Evolutionary conservation across 1,139 yeast species (phyloP), one percentile per base, ranked within the genome.

Genomic region (Candida tropicalis): DNA sequence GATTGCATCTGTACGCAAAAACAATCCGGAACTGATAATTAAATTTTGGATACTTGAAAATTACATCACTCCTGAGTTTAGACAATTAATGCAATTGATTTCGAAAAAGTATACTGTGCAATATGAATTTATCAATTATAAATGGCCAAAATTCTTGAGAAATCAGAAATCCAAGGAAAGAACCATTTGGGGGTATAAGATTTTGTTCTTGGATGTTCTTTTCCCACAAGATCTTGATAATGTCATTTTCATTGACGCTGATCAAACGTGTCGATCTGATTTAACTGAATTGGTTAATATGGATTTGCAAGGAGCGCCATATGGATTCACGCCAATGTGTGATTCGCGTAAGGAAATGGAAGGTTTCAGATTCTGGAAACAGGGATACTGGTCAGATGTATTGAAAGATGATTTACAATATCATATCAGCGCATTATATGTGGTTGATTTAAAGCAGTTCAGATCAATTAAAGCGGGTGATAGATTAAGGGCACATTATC

Each of bases 141-240:
- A 86, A 52, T 93, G 99, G 99, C 99, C 99, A 9, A 65, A 71
- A 18, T 93, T 97, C 95, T 69, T 93, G 23, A 75, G 95, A 37
- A 74, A 73, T 2, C 98, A 93, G 62, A 62, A 82, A 25, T 90
- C 84, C 53, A 81, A 81, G 58, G 90, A 85, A 56, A 74, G 97
- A 49, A 80, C 83, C 3, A 81, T 89, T 41, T 88, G 96, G 91
- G 96, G 93, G 2, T 87, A 86, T 59, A 91, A 91, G 60, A 84
- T 90, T 34, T 66, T 93, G 41, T 90, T 93, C 52, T 66, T 90
- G 48, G 99, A 93, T 64, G 91, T 87, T 0, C 61, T 93, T 41
- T 89, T 93, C 62, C 98, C 99, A 0, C 83, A 78, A 50, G 79
- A 80, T 44, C 70, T 91, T 20, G 80, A 83, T 2, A 83, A 83